Base-by-base conservation (phyloP, 208 protist species). In the Angomonas ambiguus region DNA sequence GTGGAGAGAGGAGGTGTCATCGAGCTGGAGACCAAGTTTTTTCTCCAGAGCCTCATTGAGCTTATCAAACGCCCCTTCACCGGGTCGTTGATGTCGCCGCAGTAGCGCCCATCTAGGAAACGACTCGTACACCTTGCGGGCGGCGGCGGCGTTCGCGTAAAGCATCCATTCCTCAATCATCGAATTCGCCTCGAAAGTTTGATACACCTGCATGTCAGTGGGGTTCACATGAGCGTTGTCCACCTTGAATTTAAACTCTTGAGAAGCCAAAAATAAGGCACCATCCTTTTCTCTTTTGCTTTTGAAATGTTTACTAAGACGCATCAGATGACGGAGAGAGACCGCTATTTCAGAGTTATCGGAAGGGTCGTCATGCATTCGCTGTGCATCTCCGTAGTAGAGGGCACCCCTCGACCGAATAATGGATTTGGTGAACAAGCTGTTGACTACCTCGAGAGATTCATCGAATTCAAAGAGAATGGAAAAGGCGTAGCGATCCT, bases 151-250 rank as follows among this genome's bases (percentile, higher is more conserved):
- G 72, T 98, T 98, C n/a, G 95, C 97, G 67, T 97, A 94, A 49
- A 98, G 80, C 97, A 98, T 98, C 83, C 96, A 98, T 70, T 98
- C 95, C 76, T 98, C 97, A 70, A 98, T 95, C 84, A 98, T 88
- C 24, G 93, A 97, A 68, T 97, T 97, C 5, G 95, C 93, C 65
- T 97, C 91, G 61, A 95, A 88, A 0, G 82, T 91, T 72, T 94
- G 77, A 72, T 98, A 97, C 31, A 83, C 67, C 60, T 94, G 75
- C 81, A 98, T 94, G 67, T 94, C 85, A 1, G 91, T 94, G 33
- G 88, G 81, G 63, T 92, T 93, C 4, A 93, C 76, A 63, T 95
- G 84, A 57, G 93, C 76, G 61, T 92, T 92, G 74, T 94, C 87
- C 10, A 95, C 80, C 73, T 89, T 93, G 69, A 95, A 95, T 62